Percentiles rank a stretch among this genome's conserved stretches.
These are phyloP conservation scores for Lentinus tigrinus DNA, from an alignment of 768 basidiomycete genomes.

Conservation along the genomic window DNA sequence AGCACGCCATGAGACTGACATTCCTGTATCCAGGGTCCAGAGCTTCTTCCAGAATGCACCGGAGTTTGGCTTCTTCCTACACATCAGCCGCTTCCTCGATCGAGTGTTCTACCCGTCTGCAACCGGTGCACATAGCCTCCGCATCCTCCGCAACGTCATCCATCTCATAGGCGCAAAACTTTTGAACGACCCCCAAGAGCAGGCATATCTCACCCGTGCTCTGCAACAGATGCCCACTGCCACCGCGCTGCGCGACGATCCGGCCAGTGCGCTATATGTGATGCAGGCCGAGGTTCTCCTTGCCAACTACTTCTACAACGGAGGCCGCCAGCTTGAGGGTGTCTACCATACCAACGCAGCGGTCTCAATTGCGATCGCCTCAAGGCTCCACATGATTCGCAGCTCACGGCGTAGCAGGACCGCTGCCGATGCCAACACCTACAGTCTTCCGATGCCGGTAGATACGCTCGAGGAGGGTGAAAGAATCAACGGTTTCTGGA, in stretches of 20 bases:
- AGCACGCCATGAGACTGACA: background rate
- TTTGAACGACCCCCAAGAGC: slow-evolving; percentile 29
- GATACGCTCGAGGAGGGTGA: slow-evolving; percentile 62
- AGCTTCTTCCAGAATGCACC: slow-evolving; percentile 51
- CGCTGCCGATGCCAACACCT: slow-evolving; percentile 17
- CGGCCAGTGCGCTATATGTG: slow-evolving; percentile 33
- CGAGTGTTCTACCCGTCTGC: slow-evolving; percentile 8
- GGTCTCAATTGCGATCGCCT: slow-evolving; percentile 31
- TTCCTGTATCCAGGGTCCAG: slow-evolving; percentile 8
- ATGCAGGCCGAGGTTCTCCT: slow-evolving; percentile 52
- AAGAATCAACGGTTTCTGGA: slow-evolving; percentile 67
- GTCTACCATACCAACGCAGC: slow-evolving; percentile 49
- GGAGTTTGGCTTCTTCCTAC: slow-evolving; percentile 68
- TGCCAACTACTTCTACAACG: slow-evolving; percentile 62
- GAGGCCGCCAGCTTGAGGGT: slow-evolving; percentile 58
- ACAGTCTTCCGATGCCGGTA: slow-evolving; percentile 35
- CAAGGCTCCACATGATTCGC: slow-evolving; percentile 28
- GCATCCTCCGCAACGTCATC: slow-evolving; percentile 44
- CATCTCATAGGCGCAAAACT: slow-evolving; percentile 33
- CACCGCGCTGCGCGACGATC: slow-evolving; percentile 33
- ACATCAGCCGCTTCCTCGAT: slow-evolving; percentile 44
- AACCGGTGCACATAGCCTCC: slow-evolving; percentile 33
- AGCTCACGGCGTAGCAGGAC: slow-evolving; percentile 25
- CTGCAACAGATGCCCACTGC: slow-evolving; percentile 47
- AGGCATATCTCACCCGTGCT: slow-evolving; percentile 46